phyloP scores from a whole-genome alignment of 768 basidiomycete genomes.

The Holtermanniella nyarrowii region DNA sequence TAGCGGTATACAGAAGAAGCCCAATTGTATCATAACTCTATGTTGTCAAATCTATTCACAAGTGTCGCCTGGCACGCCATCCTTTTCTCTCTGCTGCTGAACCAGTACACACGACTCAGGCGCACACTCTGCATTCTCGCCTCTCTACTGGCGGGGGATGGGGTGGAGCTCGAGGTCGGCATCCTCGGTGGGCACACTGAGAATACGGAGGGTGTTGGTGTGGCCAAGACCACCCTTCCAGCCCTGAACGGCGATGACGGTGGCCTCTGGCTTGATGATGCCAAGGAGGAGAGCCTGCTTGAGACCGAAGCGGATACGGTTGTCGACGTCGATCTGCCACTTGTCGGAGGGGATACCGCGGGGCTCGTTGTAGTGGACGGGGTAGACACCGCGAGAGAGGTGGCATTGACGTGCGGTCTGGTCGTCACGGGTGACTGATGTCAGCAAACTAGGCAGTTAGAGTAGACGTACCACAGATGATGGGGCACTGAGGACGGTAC shows the following conservation, averaged over 20 bases:
- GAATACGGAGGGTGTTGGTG: slow-evolving; percentile 42
- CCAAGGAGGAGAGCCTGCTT: slow-evolving; percentile 70
- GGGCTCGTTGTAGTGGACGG: slow-evolving; percentile 93
- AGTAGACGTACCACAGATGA: slow-evolving; percentile 70
- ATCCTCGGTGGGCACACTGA: slow-evolving; percentile 37
- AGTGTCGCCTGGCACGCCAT: neutral
- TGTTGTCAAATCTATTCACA: no score
- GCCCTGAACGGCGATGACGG: slow-evolving; percentile 93
- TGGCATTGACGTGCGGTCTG: slow-evolving; percentile 95
- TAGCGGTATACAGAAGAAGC: no score
- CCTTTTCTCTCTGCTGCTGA: neutral
- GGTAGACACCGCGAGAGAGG: slow-evolving; percentile 91
- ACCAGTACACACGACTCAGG: no score
- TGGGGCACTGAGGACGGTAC: slow-evolving; percentile 85
- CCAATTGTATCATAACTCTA: no score
- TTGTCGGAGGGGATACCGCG: slow-evolving; percentile 74
- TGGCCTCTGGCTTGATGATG: slow-evolving; percentile 76
- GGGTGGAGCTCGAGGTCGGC: slow-evolving; percentile 39
- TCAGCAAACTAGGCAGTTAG: neutral
- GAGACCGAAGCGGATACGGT: slow-evolving; percentile 50
- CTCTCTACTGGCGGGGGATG: slow-evolving; percentile 22
- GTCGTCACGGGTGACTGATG: slow-evolving; percentile 81
- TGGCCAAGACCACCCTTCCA: slow-evolving; percentile 98
- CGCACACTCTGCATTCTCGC: neutral
- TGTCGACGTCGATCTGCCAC: slow-evolving; percentile 85